Conservation (phyloP, 352 stramenopile species). For the Globisporangium solare region DNA sequence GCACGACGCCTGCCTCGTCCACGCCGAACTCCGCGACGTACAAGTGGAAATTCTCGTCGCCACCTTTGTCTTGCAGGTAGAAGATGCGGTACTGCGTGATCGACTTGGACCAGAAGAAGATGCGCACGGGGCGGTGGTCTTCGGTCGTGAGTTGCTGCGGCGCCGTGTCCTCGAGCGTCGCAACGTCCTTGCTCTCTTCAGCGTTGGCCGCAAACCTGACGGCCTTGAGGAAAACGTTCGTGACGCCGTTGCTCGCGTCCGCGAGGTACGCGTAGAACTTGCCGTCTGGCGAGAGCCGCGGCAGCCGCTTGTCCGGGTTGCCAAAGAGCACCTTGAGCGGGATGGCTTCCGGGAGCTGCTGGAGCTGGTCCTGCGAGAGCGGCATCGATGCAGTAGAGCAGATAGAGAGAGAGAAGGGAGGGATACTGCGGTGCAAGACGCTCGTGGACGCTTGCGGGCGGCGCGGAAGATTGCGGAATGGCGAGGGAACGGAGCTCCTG, state of each 20-base stretch:
- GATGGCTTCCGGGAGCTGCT: constrained; percentile 26
- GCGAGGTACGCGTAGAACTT: constrained; percentile 44
- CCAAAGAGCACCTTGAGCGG: constrained; percentile 43
- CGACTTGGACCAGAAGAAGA: constrained; percentile 36
- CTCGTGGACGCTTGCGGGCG: background rate
- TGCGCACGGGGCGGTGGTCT: constrained; percentile 28
- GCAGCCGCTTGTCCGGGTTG: constrained; percentile 39
- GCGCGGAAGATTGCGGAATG: constrained; percentile 3
- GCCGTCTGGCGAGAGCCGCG: constrained; percentile 39
- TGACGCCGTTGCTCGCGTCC: constrained; percentile 30
- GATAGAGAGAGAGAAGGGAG: background rate
- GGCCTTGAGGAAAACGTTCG: constrained; percentile 42
- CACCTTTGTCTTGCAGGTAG: constrained; percentile 38
- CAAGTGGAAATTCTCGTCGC: constrained; percentile 47
- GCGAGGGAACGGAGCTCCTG: background rate
- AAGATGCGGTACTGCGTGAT: constrained; percentile 22
- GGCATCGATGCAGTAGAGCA: constrained; percentile 1
- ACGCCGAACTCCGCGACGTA: constrained; percentile 32
- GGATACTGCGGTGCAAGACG: background rate
- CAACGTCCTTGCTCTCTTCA: constrained; percentile 16
- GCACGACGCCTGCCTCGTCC: constrained; percentile 17
- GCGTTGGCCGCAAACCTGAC: constrained; percentile 18
- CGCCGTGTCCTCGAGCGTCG: constrained; percentile 17
- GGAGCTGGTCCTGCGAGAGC: constrained; percentile 10
- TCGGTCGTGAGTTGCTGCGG: constrained; percentile 38